Evolutionary conservation across 2,329 filamentous ascomycete species (phyloP), one percentile per base, ranked within the genome.

Genomic region (Uncinocarpus reesii): DNA sequence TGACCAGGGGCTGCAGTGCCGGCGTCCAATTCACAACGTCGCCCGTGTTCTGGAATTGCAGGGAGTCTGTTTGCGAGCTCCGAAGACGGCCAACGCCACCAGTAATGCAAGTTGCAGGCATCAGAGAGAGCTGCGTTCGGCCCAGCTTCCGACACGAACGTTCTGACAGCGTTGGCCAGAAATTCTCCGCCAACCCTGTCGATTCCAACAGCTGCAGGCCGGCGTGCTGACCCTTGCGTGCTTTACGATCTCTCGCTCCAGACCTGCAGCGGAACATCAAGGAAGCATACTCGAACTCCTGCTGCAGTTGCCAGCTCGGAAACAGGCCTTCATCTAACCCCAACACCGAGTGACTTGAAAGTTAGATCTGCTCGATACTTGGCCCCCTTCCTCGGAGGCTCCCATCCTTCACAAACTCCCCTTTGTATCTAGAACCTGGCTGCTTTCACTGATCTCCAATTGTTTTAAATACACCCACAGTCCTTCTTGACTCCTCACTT

Each of bases 391-490:
- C 26, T 29, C 26, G 11, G 11, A 29, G 26, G 11, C 11, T 29
- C 26, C 26, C 7, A 29, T 11, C 7, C 7, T 11, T 6, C 26
- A 29, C 26, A 7, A n/a, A 6, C 26, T 40, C 7, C 16, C 4
- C 8, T 15, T 24, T 8, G 35, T 24, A 13, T 42, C 28, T 21
- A 16, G 20, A 31, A 4, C 40, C 26, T 15, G 40, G 7, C 26
- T 32, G 8, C 16, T 21, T 29, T 31, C 28, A 31, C 7, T 20
- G 6, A 4, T 3, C 18, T 34, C 18, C 16, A 20, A 11, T 34
- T 24, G 18, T 43, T 43, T 43, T 34, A 34, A 43, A 43, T 18
- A 11, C 11, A 20, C 11, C 41, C 28, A 43, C 32, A 13, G 41
- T 40, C 41, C 41, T 13, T 42, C 24, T 28, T 2, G 16, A 26